phyloP scores from a whole-genome alignment of 2,329 filamentous ascomycete species.

The Trichoderma oligosporum region DNA sequence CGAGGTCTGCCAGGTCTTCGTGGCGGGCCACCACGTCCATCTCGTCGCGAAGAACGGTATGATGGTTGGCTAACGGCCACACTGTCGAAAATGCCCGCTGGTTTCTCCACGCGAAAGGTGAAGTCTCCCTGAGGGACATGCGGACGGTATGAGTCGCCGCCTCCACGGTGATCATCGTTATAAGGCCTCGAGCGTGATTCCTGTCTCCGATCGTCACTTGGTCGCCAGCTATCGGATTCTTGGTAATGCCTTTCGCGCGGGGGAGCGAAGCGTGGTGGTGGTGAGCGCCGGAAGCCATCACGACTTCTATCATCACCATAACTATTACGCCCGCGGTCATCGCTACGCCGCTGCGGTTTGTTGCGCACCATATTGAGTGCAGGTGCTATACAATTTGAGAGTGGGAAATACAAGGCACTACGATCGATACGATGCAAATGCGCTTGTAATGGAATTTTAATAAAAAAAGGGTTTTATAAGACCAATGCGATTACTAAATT shows the following conservation, averaged over 20 bases:
- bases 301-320: constrained; percentile 20
- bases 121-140: constrained; percentile 48
- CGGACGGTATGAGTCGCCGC: constrained; percentile 31
- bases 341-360: constrained; percentile 13
- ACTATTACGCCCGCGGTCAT: constrained; percentile 18
- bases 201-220: constrained; percentile 25
- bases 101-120: constrained; percentile 53
- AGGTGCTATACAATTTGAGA: background rate
- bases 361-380: constrained; percentile 6
- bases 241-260: constrained; percentile 21
- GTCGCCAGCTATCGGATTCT: constrained; percentile 32
- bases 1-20: constrained; percentile 29
- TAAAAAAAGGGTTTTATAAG: background rate
- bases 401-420: background rate
- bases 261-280: constrained; percentile 15
- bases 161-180: constrained; percentile 25
- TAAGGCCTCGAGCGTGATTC: constrained; percentile 23
- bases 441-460: background rate
- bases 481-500: background rate
- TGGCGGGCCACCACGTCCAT: constrained; percentile 27
- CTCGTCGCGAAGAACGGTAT: constrained; percentile 25
- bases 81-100: constrained; percentile 44
- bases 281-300: constrained; percentile 16
- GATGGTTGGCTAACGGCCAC: constrained; percentile 23
- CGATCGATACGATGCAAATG: background rate